Base-by-base conservation (phyloP, 2,329 filamentous ascomycete genomes). In the Lasiodiplodia theobromae region DNA sequence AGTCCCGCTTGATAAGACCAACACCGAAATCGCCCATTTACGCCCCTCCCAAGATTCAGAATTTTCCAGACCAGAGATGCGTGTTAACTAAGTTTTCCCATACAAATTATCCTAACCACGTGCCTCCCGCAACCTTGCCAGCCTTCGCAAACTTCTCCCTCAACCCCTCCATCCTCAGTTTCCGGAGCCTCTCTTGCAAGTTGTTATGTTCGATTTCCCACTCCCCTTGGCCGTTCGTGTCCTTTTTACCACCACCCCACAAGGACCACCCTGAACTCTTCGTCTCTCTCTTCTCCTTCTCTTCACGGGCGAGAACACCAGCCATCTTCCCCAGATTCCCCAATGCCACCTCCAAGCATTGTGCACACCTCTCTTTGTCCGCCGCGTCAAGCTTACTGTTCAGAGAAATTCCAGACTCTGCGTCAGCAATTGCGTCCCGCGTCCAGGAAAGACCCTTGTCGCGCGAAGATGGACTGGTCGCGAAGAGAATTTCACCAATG, bases 401-500 rank as follows among this genome's bases (percentile, higher is more conserved):
- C 18, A 37, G 47, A 7, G 44, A 16, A 4, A 69, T 14, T 72
- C 65, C 89, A 70, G 89, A 85, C 79, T 94, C 94, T 2, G 94
- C 91, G 1, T 92, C 82, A 72, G 94, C 91, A 38, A 97, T 93
- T 31, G 91, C 94, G 71, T 97, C 93, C 67, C 93, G 88, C 0
- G 95, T 97, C 95, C 95, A 98, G 6, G 89, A 89, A 2, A 97
- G 84, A 0, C 94, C 95, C 70, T 91, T 90, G 60, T 92, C 89
- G 67, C 69, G 66, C 64, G 77, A 79, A 4, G 76, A 70, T 4
- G 83, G 81, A n/a, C 87, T 86, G 4, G 87, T 87, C 0, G 92
- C 88, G 78, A 92, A 97, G 38, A 98, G 86, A 64, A 98, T 97
- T 81, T 98, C 95, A 69, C 95, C 95, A 71, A 98, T 95, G 79